Conservation (phyloP, 441 rosid species). For the Populus hybrid region DNA sequence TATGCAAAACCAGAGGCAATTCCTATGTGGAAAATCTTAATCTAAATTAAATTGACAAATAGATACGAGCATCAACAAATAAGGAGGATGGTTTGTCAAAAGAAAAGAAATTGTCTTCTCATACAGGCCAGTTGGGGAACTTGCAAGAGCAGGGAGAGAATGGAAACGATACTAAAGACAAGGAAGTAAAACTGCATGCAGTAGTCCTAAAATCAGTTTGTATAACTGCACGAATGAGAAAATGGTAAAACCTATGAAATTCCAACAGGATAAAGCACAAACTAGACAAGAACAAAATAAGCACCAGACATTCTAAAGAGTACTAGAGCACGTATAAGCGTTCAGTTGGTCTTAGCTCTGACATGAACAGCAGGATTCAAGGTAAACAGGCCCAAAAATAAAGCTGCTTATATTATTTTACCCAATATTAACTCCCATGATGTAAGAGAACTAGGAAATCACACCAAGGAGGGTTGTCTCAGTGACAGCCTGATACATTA, state of each 20-base stretch:
- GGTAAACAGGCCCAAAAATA: not conserved
- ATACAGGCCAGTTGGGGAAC: not conserved
- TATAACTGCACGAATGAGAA: not conserved
- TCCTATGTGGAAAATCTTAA: not conserved
- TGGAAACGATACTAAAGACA: not conserved
- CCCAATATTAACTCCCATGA: not conserved
- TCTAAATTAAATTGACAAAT: not conserved
- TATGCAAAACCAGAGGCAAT: not conserved
- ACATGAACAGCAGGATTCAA: not conserved
- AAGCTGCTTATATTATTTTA: not conserved
- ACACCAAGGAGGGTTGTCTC: not conserved
- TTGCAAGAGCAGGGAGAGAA: not conserved
- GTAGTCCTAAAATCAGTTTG: not conserved
- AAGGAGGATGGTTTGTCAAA: not conserved
- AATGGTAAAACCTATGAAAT: not conserved
- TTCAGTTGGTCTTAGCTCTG: not conserved
- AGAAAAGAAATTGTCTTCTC: not conserved
- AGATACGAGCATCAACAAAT: not conserved
- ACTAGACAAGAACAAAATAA: not conserved
- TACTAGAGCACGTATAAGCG: not conserved
- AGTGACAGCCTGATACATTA: not conserved
- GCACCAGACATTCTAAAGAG: not conserved
- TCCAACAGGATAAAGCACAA: not conserved
- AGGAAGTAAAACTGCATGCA: not conserved
- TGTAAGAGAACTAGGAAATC: not conserved